Conservation (phyloP, 306 rosid species). For the Lathyrus sativus region DNA sequence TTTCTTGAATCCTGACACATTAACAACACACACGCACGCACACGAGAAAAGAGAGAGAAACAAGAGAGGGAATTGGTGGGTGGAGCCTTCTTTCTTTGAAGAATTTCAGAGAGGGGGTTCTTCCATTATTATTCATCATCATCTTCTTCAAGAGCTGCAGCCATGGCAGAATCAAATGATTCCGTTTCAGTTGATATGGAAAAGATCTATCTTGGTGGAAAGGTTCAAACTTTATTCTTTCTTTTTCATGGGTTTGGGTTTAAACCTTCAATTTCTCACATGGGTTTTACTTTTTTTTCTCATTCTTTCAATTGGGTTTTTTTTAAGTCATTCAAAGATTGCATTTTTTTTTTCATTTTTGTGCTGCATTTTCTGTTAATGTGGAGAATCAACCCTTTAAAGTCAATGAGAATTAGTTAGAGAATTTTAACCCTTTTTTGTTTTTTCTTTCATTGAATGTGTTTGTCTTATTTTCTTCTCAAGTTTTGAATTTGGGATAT, state of each 20-base stretch:
- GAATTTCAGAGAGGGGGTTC: slow-evolving; percentile 46
- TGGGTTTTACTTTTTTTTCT: neutral
- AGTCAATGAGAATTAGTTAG: slow-evolving; percentile 10
- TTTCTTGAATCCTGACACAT: slow-evolving; percentile 21
- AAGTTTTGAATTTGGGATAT: slow-evolving; percentile 21
- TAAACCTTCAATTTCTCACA: neutral
- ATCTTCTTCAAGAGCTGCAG: slow-evolving; percentile 42
- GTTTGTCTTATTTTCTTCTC: slow-evolving; percentile 29
- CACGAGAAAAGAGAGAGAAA: neutral
- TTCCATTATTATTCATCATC: too few relatives aligned
- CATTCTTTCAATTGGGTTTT: slow-evolving; percentile 16
- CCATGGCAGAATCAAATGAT: slow-evolving; percentile 75
- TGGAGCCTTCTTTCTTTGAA: slow-evolving; percentile 50
- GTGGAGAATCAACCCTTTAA: slow-evolving; percentile 16
- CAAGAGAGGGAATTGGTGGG: slow-evolving; percentile 20
- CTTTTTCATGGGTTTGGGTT: slow-evolving; percentile 1
- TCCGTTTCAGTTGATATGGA: slow-evolving; percentile 79
- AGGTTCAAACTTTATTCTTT: slow-evolving; percentile 48
- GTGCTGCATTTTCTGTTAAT: slow-evolving; percentile 37
- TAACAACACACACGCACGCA: neutral
- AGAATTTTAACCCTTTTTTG: neutral
- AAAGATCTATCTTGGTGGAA: slow-evolving; percentile 96
- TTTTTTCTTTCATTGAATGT: slow-evolving; percentile 8
- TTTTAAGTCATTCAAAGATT: neutral
- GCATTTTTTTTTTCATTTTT: neutral